Evolutionary conservation across 169 alveolate species (phyloP).

Genomic region (Plasmodium malariae): DNA sequence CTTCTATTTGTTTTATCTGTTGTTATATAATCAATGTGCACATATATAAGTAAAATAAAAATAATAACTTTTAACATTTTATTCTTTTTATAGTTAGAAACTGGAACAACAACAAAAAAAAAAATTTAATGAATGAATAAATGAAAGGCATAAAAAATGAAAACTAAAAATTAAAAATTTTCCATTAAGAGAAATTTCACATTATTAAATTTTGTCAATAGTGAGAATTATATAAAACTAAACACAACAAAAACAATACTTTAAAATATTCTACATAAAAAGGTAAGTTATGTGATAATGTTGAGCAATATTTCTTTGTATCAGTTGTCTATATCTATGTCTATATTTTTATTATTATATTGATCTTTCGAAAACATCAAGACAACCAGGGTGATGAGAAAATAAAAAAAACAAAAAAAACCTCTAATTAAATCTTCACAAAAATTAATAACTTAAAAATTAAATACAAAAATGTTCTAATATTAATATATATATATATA

Average conservation of each 20-base stretch:
- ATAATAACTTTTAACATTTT: conserved; percentile 69
- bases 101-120: background rate
- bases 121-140: too few relatives aligned
- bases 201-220: conserved; percentile 18
- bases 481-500: background rate
- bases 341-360: conserved; percentile 29
- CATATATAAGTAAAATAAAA: conserved; percentile 38
- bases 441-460: conserved; percentile 37
- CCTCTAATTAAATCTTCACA: conserved; percentile 28
- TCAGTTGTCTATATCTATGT: conserved; percentile 5
- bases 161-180: conserved; percentile 14
- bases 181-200: conserved; percentile 19
- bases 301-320: background rate
- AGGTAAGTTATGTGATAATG: background rate
- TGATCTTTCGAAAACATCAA: conserved; percentile 9
- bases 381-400: background rate
- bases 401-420: conserved; percentile 26
- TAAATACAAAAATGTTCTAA: background rate
- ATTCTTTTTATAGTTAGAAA: background rate
- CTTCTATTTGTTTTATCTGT: background rate
- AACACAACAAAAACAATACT: background rate
- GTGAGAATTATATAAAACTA: conserved; percentile 9
- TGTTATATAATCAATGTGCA: conserved; percentile 14
- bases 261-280: background rate
- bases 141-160: background rate